These are phyloP conservation scores for Pythium pyrilobum DNA, from an alignment of 352 stramenopile genomes.

Conservation along the genomic window DNA sequence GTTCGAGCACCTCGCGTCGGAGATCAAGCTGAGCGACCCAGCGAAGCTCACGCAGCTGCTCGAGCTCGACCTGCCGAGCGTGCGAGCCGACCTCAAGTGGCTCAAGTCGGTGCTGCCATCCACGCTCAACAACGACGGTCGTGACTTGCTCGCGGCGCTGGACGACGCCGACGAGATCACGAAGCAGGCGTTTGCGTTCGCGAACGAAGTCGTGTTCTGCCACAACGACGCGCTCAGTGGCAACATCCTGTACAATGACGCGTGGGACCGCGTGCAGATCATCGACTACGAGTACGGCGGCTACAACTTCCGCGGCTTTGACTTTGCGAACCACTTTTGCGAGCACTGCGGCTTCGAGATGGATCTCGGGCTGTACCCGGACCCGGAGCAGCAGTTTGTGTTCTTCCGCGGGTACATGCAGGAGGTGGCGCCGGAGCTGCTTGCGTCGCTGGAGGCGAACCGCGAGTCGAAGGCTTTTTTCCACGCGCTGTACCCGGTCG, in stretches of 20 bases:
- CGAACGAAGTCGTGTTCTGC: constrained; percentile 86
- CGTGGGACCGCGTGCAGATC: constrained; percentile 85
- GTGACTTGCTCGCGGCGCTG: constrained; percentile 36
- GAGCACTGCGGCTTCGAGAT: constrained; percentile 93
- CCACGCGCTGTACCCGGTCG: constrained; percentile 71
- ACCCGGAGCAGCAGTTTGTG: constrained; percentile 67
- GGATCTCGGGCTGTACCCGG: constrained; percentile 83
- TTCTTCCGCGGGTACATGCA: constrained; percentile 88
- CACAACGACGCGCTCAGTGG: constrained; percentile 93
- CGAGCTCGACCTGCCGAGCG: constrained; percentile 49
- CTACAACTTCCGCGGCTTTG: constrained; percentile 92
- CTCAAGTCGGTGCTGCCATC: constrained; percentile 83
- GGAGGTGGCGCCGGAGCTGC: constrained; percentile 50
- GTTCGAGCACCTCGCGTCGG: constrained; percentile 70
- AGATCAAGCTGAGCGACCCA: constrained; percentile 50
- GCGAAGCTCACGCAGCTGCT: constrained; percentile 52
- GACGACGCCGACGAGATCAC: constrained; percentile 64
- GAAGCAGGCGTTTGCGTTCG: constrained; percentile 68
- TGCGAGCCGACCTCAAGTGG: constrained; percentile 69
- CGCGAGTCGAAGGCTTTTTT: constrained; percentile 80
- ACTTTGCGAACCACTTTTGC: constrained; percentile 95
- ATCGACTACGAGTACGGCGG: constrained; percentile 96
- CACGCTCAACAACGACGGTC: constrained; percentile 55
- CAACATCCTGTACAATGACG: constrained; percentile 77
- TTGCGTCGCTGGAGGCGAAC: constrained; percentile 60